Evolutionary conservation across 129 eudicot genomes (phyloP).

Genomic region (Pseudognaphalium luteoalbum): DNA sequence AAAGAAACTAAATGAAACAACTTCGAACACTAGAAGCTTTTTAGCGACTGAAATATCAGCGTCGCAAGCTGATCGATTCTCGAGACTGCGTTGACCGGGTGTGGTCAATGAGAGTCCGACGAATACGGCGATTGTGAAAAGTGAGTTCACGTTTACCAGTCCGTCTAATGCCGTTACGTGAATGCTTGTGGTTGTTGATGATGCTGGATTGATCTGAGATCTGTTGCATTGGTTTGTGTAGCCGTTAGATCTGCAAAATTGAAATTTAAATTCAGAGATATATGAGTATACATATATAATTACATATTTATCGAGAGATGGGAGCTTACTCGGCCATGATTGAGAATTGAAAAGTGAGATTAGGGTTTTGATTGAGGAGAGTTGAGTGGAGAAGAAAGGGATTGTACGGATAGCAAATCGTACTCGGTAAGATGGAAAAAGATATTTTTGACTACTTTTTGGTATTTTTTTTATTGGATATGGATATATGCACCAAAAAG

Average conservation of each 20-base stretch:
- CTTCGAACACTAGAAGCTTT: conserved; percentile 51
- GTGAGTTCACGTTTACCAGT: conserved; percentile 55
- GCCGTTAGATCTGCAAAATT: not conserved
- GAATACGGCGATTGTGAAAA: conserved; percentile 61
- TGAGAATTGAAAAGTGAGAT: not conserved
- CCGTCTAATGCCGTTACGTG: conserved; percentile 64
- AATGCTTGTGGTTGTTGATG: conserved; percentile 45
- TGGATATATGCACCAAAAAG: no score
- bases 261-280: no score
- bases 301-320: not conserved
- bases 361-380: not conserved
- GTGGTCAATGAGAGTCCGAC: conserved; percentile 58
- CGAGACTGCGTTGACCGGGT: conserved; percentile 48
- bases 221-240: not conserved
- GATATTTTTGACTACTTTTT: no score
- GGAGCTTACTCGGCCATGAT: not conserved
- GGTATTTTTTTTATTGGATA: no score
- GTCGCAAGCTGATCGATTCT: conserved; percentile 38
- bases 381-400: not conserved
- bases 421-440: not conserved
- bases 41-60: conserved; percentile 45
- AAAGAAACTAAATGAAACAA: conserved; percentile 56
- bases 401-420: not conserved
- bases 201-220: not conserved
- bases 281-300: no score